Evolutionary conservation across 1,139 yeast genomes (phyloP).

Genomic region (Geotrichum histeridarum): DNA sequence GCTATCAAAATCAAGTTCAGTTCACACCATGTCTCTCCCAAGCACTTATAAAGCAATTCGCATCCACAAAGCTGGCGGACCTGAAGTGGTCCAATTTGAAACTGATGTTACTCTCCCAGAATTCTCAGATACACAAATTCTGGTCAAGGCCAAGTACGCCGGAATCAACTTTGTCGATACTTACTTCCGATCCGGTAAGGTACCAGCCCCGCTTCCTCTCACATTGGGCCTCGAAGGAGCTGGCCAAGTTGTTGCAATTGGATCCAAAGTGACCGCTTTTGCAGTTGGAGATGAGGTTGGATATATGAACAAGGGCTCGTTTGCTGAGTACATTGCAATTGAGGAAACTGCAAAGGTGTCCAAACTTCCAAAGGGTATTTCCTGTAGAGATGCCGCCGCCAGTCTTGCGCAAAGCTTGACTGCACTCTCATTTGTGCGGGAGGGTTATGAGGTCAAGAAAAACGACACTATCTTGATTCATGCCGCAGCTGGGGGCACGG

Average conservation of each 20-base stretch:
- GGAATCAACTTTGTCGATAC: conserved; percentile 82
- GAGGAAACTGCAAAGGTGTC: conserved; percentile 32
- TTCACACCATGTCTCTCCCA: conserved; percentile 40
- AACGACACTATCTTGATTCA: conserved; percentile 71
- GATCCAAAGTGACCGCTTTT: conserved; percentile 51
- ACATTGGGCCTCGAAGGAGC: conserved; percentile 80
- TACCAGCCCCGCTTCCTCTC: conserved; percentile 56
- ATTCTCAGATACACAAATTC: conserved; percentile 50
- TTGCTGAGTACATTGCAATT: conserved; percentile 66
- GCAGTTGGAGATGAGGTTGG: conserved; percentile 71
- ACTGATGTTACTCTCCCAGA: conserved; percentile 52
- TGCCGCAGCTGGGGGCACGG: conserved; percentile 96
- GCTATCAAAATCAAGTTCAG: background rate
- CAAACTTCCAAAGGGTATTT: conserved; percentile 47
- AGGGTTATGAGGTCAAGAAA: conserved; percentile 58
- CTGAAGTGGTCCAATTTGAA: conserved; percentile 49
- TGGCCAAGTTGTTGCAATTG: conserved; percentile 68
- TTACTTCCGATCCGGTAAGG: conserved; percentile 74
- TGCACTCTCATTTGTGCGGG: conserved; percentile 62
- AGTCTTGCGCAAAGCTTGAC: conserved; percentile 69
- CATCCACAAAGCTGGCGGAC: conserved; percentile 54
- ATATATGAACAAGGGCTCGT: conserved; percentile 48
- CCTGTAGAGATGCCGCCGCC: conserved; percentile 56
- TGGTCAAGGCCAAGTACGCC: conserved; percentile 65
- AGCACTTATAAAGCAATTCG: conserved; percentile 54